Evolutionary conservation across 208 protist species (phyloP).

Genomic region (Leishmania tarentolae): DNA sequence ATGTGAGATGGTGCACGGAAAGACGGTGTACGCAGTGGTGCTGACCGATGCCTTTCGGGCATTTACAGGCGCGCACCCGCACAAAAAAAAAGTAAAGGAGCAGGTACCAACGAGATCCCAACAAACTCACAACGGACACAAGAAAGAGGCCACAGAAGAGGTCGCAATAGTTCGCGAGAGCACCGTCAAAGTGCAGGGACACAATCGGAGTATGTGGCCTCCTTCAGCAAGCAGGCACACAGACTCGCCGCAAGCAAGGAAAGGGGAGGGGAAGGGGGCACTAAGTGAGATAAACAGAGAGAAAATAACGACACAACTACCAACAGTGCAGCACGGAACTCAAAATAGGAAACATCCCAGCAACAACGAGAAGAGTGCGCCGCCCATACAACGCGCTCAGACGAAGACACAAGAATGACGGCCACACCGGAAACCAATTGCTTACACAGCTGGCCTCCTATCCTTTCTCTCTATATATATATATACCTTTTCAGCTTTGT

Average conservation of each 20-base stretch:
- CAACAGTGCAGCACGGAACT: not conserved
- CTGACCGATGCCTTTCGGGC: not conserved
- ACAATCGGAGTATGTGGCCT: not conserved
- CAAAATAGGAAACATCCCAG: not conserved
- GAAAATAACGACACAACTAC: not conserved
- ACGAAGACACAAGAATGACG: not conserved
- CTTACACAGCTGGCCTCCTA: not conserved
- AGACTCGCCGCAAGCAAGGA: not conserved
- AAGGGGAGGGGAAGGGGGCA: not conserved
- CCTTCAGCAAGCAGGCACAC: not conserved
- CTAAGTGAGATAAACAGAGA: not conserved
- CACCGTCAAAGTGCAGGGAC: not conserved
- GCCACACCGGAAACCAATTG: not conserved
- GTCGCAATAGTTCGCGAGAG: not conserved
- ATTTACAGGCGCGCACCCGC: not conserved
- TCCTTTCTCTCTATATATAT: not conserved
- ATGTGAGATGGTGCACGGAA: not conserved
- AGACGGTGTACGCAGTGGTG: not conserved
- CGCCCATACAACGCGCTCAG: not conserved
- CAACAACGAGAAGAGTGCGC: not conserved
- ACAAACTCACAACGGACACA: not conserved
- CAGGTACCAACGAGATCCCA: not conserved
- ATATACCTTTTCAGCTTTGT: not conserved
- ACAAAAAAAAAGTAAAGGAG: not conserved
- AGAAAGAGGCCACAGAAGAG: not conserved